Evolutionary conservation across 805 yeast genomes (phyloP).

Genomic region (Saturnispora galanensis): DNA sequence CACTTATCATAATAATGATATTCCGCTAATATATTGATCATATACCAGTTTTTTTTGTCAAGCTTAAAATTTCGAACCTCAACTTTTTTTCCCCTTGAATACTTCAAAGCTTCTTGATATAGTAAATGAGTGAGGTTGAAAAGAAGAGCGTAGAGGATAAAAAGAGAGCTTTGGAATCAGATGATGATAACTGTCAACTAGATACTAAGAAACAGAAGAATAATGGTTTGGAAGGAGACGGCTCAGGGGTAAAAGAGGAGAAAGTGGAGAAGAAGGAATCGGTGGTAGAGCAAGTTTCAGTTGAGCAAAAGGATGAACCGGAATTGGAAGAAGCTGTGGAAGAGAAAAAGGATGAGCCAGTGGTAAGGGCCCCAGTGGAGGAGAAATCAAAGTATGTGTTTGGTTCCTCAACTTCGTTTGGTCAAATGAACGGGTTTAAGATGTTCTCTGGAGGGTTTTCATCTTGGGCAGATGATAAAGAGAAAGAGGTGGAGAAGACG

Average conservation of each 20-base stretch:
- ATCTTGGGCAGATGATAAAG: constrained; percentile 5
- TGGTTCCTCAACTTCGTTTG: constrained; percentile 45
- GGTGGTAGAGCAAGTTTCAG: background rate
- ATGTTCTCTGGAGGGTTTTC: constrained; percentile 29
- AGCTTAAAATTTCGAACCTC: too few species aligned
- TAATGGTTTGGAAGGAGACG: constrained; percentile 6
- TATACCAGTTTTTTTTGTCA: too few species aligned
- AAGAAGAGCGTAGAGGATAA: constrained; percentile 1
- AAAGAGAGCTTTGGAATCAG: constrained; percentile 8
- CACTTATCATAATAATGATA: background rate
- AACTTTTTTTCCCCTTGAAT: too few species aligned
- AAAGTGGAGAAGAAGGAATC: background rate
- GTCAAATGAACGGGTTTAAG: constrained; percentile 32
- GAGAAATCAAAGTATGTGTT: constrained; percentile 35
- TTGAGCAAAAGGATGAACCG: background rate
- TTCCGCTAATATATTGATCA: too few species aligned
- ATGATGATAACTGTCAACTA: constrained; percentile 5
- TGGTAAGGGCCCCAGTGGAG: too few species aligned
- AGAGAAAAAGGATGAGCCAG: constrained; percentile 18
- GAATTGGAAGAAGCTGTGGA: constrained; percentile 3
- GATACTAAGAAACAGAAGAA: too few species aligned
- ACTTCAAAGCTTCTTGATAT: background rate
- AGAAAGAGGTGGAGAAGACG: constrained; percentile 1
- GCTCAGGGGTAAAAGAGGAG: background rate
- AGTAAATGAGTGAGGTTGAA: constrained; percentile 2